phyloP scores from a whole-genome alignment of 768 basidiomycete species.

The Auriculariales sp. region DNA sequence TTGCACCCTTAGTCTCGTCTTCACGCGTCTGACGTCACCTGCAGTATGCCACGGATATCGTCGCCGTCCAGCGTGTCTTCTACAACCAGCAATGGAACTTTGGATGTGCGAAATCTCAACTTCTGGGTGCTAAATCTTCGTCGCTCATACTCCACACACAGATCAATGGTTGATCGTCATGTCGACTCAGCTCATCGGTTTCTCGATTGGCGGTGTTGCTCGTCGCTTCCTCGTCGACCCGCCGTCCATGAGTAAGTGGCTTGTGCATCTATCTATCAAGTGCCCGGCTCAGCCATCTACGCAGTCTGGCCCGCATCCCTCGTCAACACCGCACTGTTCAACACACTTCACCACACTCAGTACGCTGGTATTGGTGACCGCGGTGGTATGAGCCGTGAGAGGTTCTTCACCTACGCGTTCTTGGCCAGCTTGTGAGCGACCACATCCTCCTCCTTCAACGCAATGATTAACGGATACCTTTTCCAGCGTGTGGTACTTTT shows the following conservation, averaged over 20 bases:
- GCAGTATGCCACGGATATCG: conserved; percentile 44
- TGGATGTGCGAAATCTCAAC: conserved; percentile 11
- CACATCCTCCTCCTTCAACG: background rate
- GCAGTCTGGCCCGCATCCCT: conserved; percentile 55
- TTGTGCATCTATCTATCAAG: background rate
- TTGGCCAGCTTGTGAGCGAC: conserved; percentile 26
- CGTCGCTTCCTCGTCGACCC: conserved; percentile 11
- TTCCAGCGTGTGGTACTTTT: conserved; percentile 22
- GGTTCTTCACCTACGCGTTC: conserved; percentile 44
- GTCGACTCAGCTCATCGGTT: conserved; percentile 14
- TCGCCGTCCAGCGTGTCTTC: conserved; percentile 58
- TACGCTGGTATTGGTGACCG: conserved; percentile 28
- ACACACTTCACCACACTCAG: conserved; percentile 52
- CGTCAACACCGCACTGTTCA: conserved; percentile 56
- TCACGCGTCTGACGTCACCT: background rate
- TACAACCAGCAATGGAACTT: conserved; percentile 48
- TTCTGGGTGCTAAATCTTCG: background rate
- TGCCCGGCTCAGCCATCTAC: background rate
- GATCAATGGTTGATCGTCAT: conserved; percentile 29
- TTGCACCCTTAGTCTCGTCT: too few relatives aligned
- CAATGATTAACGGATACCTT: background rate
- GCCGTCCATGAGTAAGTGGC: conserved; percentile 9
- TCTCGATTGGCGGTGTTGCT: background rate
- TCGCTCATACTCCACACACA: conserved; percentile 9
- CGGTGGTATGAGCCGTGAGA: conserved; percentile 40